Percentiles rank a stretch among this genome's conserved stretches.
Conservation (phyloP, 1,139 yeast genomes). For the Hyphopichia fennica region DNA sequence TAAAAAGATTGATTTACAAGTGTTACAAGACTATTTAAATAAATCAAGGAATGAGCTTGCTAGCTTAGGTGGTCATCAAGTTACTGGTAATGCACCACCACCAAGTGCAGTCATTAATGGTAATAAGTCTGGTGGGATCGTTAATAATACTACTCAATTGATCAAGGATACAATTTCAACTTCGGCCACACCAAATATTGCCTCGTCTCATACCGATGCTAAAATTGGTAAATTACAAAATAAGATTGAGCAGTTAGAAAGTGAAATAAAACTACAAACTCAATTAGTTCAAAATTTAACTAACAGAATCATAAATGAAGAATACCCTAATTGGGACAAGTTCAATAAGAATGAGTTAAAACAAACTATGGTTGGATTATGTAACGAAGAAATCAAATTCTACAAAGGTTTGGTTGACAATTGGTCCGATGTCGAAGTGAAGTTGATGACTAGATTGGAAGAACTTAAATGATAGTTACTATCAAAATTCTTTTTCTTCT, state of each 20-base stretch:
- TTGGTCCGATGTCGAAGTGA: conserved; percentile 64
- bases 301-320: conserved; percentile 71
- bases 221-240: conserved; percentile 35
- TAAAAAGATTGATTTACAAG: conserved; percentile 88
- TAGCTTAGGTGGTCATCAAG: conserved; percentile 52
- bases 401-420: conserved; percentile 70
- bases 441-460: conserved; percentile 39
- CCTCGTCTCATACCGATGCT: conserved; percentile 37
- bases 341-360: conserved; percentile 80
- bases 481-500: too few relatives aligned
- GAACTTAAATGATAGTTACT: conserved; percentile 26
- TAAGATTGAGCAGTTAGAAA: conserved; percentile 36
- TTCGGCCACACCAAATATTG: conserved; percentile 43
- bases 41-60: conserved; percentile 71
- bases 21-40: conserved; percentile 71
- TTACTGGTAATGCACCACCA: conserved; percentile 20
- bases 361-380: conserved; percentile 64
- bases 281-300: conserved; percentile 56
- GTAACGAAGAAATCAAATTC: conserved; percentile 75
- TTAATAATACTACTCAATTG: conserved; percentile 45
- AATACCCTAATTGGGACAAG: conserved; percentile 78
- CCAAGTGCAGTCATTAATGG: conserved; percentile 34
- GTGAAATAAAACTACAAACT: conserved; percentile 59
- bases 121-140: conserved; percentile 32
- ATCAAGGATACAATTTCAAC: conserved; percentile 49